Percentiles rank a stretch among this genome's conserved stretches.
Evolutionary conservation across 2,329 filamentous ascomycete species (phyloP).

Genomic region (Diaporthe australafricana): DNA sequence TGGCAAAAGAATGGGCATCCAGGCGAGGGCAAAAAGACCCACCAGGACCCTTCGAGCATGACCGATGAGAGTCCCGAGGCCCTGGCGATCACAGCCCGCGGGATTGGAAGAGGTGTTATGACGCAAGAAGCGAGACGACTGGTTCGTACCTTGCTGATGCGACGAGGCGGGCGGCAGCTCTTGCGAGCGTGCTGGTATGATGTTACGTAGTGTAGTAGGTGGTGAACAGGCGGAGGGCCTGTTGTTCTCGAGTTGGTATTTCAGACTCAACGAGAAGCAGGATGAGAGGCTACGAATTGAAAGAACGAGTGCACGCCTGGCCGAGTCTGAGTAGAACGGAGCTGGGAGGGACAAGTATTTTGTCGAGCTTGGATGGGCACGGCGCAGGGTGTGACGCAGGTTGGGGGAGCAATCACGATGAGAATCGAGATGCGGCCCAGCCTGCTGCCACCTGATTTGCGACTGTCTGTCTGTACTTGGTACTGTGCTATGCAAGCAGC

Average conservation of each 20-base stretch:
- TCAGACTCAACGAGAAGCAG: neutral
- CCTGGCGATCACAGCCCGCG: conserved; percentile 10
- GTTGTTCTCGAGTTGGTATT: neutral
- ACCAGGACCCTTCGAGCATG: neutral
- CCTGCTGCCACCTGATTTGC: neutral
- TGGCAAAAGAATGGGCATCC: too few species aligned
- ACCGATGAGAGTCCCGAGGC: neutral
- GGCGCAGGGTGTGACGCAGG: conserved; percentile 29
- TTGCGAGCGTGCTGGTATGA: neutral
- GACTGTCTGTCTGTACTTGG: too few species aligned
- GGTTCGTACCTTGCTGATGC: conserved; percentile 1
- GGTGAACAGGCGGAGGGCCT: neutral
- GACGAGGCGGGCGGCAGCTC: neutral
- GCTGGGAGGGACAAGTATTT: conserved; percentile 11
- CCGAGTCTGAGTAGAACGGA: neutral
- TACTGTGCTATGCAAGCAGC: neutral
- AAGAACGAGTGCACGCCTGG: neutral
- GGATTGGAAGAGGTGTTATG: conserved; percentile 6
- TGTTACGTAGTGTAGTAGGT: neutral
- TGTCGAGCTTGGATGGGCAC: conserved; percentile 3
- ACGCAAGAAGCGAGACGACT: conserved; percentile 3
- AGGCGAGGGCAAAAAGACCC: neutral
- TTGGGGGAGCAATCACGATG: conserved; percentile 33
- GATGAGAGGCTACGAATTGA: neutral
- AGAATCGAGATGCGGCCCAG: conserved; percentile 30